Percentiles rank a stretch among this genome's conserved stretches.
Evolutionary conservation across 225 moss, liverwort and hornwort species (phyloP).

Genomic region (Sphagnum contortum): DNA sequence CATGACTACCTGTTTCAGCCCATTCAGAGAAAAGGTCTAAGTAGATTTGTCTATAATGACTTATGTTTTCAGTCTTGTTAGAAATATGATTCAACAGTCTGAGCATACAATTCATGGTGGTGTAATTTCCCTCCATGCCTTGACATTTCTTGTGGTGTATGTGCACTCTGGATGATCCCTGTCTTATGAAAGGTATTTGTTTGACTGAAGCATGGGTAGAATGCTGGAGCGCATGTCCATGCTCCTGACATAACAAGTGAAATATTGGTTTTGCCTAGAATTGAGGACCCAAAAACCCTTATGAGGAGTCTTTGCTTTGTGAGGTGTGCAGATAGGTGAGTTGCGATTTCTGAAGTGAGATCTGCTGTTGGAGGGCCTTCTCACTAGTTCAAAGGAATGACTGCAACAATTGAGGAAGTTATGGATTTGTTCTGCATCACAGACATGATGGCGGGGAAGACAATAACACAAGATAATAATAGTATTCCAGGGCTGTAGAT

Average conservation of each 20-base stretch:
- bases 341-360: constrained; percentile 19
- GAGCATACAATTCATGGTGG: too few relatives aligned
- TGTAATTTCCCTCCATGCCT: too few relatives aligned
- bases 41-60: constrained; percentile 96
- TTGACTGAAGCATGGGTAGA: not conserved
- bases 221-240: not conserved
- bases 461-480: too few relatives aligned
- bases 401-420: too few relatives aligned
- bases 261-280: not conserved
- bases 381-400: too few relatives aligned
- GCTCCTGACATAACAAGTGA: not conserved
- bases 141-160: constrained; percentile 68
- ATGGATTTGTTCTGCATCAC: too few relatives aligned
- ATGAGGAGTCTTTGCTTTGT: not conserved
- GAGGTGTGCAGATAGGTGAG: constrained; percentile 20
- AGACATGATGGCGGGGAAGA: too few relatives aligned
- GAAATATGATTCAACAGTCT: constrained; percentile 70
- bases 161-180: constrained; percentile 11
- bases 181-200: not conserved
- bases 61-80: constrained; percentile 84
- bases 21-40: constrained; percentile 44
- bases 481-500: too few relatives aligned
- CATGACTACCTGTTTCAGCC: not conserved
- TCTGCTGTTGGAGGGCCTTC: too few relatives aligned
- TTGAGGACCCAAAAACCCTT: not conserved